Percentiles rank a stretch among this genome's conserved stretches.
Evolutionary conservation across 768 basidiomycete species (phyloP).

Genomic region (Chiua virens): DNA sequence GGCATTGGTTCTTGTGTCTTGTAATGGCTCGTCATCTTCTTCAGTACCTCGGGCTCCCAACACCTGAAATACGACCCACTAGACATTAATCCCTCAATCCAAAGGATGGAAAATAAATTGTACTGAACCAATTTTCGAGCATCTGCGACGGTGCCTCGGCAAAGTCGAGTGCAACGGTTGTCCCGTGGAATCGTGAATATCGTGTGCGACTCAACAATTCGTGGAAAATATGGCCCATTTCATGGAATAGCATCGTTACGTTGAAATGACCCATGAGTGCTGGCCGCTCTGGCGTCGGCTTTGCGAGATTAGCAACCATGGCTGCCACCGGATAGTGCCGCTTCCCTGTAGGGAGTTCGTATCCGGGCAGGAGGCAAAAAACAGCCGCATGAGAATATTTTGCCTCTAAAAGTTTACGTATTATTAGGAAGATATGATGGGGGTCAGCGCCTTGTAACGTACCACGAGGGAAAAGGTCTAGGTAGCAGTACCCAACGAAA

Average conservation of each 20-base stretch:
- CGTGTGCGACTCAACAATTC: slow-evolving; percentile 67
- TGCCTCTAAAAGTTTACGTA: slow-evolving; percentile 41
- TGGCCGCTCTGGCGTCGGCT: slow-evolving; percentile 75
- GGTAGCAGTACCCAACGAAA: slow-evolving; percentile 84
- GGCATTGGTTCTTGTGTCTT: slow-evolving; percentile 71
- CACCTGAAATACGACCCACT: slow-evolving; percentile 44
- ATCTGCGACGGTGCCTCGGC: slow-evolving; percentile 92
- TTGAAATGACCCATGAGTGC: slow-evolving; percentile 84
- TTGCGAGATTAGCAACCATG: slow-evolving; percentile 92
- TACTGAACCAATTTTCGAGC: slow-evolving; percentile 80
- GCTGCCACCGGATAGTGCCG: slow-evolving; percentile 73
- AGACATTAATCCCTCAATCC: not conserved
- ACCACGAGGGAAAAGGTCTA: slow-evolving; percentile 87
- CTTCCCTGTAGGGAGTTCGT: slow-evolving; percentile 51
- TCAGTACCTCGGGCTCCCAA: slow-evolving; percentile 78
- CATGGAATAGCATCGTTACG: slow-evolving; percentile 90
- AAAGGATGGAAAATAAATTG: not conserved
- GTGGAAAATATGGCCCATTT: slow-evolving; percentile 80
- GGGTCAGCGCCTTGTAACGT: slow-evolving; percentile 9
- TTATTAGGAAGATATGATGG: not conserved
- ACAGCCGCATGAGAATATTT: slow-evolving; percentile 90
- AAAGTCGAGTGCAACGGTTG: slow-evolving; percentile 76
- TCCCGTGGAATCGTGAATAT: slow-evolving; percentile 81
- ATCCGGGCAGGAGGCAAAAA: slow-evolving; percentile 73
- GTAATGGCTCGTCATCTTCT: slow-evolving; percentile 78